These are phyloP conservation scores for Geranomyces michiganensis DNA, from an alignment of 192 early-diverging fungal genomes.

Conservation along the genomic window DNA sequence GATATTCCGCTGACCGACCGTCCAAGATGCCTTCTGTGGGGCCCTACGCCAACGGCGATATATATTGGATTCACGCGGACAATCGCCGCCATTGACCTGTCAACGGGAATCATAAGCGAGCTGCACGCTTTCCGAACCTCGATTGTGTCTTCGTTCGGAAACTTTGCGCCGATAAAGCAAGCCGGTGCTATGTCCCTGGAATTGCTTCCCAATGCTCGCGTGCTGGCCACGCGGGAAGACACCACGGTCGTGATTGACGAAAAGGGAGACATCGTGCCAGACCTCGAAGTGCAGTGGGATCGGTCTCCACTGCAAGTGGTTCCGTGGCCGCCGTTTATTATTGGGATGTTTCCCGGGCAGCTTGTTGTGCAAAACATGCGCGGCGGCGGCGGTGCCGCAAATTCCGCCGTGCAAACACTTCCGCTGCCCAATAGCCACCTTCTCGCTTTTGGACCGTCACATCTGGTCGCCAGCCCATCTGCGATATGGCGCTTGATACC, in stretches of 20 bases:
- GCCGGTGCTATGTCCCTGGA: conserved; percentile 19
- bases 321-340: conserved; percentile 71
- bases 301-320: conserved; percentile 58
- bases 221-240: conserved; percentile 39
- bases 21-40: conserved; percentile 76
- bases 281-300: conserved; percentile 46
- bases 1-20: conserved; percentile 73
- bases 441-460: conserved; percentile 27
- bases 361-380: conserved; percentile 88
- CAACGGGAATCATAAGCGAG: conserved; percentile 56
- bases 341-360: conserved; percentile 66
- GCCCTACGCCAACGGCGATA: conserved; percentile 35
- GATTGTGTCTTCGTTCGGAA: conserved; percentile 30
- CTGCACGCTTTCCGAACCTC: conserved; percentile 47
- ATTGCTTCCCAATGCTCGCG: conserved; percentile 21
- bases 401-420: conserved; percentile 73
- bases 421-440: conserved; percentile 61
- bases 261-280: conserved; percentile 33
- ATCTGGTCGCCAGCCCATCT: conserved; percentile 44
- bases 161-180: conserved; percentile 23
- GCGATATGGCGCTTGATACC: conserved; percentile 55
- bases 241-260: conserved; percentile 38
- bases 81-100: conserved; percentile 54
- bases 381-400: conserved; percentile 54
- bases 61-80: conserved; percentile 18